phyloP scores from a whole-genome alignment of 2,329 filamentous ascomycete genomes.

The Geosmithia morbida region DNA sequence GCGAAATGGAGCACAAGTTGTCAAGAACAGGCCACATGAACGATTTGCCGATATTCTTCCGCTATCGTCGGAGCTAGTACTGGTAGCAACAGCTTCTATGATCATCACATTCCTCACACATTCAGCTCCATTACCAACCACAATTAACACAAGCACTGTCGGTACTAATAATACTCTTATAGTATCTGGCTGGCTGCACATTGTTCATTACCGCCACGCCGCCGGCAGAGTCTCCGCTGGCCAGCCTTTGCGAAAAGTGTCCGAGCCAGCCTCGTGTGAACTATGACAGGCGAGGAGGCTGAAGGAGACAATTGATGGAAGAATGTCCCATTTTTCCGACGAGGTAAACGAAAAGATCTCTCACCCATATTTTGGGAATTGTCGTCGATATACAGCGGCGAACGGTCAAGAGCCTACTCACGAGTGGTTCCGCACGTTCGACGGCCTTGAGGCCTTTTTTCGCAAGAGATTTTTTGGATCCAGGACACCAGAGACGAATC shows the following conservation, averaged over 20 bases:
- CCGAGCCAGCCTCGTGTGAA: too few relatives aligned
- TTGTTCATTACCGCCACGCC: too few relatives aligned
- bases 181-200: too few relatives aligned
- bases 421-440: conserved; percentile 39
- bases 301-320: too few relatives aligned
- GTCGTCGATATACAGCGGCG: conserved; percentile 24
- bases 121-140: too few relatives aligned
- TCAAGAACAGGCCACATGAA: not conserved
- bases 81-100: too few relatives aligned
- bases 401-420: conserved; percentile 11
- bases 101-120: too few relatives aligned
- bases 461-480: conserved; percentile 22
- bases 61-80: not conserved
- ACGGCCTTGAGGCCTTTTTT: conserved; percentile 32
- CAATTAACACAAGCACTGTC: too few relatives aligned
- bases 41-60: not conserved
- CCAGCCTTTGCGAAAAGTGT: too few relatives aligned
- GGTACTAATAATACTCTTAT: too few relatives aligned
- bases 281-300: too few relatives aligned
- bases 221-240: too few relatives aligned
- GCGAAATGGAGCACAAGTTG: not conserved
- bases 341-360: conserved; percentile 13
- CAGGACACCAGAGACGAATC: conserved; percentile 13
- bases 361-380: conserved; percentile 33
- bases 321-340: not conserved